These are phyloP conservation scores for Paramarasmius palmivorus DNA, from an alignment of 1,284 basidiomycete species.

Conservation along the genomic window DNA sequence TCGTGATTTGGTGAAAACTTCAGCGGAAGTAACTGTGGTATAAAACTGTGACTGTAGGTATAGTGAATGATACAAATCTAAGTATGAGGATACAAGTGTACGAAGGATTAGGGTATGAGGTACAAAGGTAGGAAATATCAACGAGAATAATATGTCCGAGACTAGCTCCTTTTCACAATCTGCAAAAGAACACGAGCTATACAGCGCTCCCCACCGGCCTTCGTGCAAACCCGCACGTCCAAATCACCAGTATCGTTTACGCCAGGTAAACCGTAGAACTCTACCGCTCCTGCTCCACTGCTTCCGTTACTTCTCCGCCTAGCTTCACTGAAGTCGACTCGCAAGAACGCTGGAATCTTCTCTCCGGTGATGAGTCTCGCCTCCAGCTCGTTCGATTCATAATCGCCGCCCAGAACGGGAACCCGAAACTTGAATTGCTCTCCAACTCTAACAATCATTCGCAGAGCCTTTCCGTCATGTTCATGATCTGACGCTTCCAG, in stretches of 20 bases:
- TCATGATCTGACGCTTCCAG: slow-evolving; percentile 55
- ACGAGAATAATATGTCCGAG: background rate
- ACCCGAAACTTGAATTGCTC: slow-evolving; percentile 66
- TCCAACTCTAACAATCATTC: slow-evolving; percentile 55
- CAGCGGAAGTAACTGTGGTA: too few species aligned
- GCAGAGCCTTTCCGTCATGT: slow-evolving; percentile 32
- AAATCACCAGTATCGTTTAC: slow-evolving; percentile 55
- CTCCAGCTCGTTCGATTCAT: slow-evolving; percentile 36
- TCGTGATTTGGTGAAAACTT: too few species aligned
- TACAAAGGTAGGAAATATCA: background rate
- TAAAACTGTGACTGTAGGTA: background rate
- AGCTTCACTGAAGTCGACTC: slow-evolving; percentile 46
- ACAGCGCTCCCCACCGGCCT: slow-evolving; percentile 44
- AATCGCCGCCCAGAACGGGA: slow-evolving; percentile 30
- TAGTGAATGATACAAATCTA: slow-evolving; percentile 5
- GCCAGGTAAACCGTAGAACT: slow-evolving; percentile 57
- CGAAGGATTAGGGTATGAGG: background rate
- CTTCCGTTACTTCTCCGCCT: too few species aligned
- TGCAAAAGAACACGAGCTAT: slow-evolving; percentile 59
- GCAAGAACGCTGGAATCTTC: slow-evolving; percentile 57
- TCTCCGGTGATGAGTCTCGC: slow-evolving; percentile 54
- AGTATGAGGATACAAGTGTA: background rate
- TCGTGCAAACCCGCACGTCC: slow-evolving; percentile 56
- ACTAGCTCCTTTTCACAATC: slow-evolving; percentile 31
- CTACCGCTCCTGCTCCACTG: slow-evolving; percentile 43